These are phyloP conservation scores for Bipolaris zeicola DNA, from an alignment of 2,329 filamentous ascomycete species.

Conservation along the genomic window DNA sequence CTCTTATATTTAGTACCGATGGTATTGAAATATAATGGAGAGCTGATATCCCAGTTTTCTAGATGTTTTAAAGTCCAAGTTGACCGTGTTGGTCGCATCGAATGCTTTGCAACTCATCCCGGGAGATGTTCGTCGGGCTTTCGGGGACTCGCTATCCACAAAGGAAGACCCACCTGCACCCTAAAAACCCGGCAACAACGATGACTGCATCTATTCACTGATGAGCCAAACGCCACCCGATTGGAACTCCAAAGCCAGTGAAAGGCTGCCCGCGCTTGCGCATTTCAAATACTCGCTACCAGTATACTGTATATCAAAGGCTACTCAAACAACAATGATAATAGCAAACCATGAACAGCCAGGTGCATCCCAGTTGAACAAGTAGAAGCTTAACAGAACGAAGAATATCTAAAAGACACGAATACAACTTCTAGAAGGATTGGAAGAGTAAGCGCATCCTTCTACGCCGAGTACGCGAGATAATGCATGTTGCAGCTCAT, in stretches of 20 bases:
- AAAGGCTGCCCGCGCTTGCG: background rate
- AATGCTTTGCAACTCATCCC: conserved; percentile 7
- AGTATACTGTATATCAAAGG: background rate
- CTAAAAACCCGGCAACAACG: conserved; percentile 3
- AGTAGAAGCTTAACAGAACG: background rate
- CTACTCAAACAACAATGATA: background rate
- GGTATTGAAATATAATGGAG: background rate
- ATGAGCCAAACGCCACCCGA: background rate
- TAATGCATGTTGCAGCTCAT: background rate
- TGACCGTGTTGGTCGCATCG: background rate
- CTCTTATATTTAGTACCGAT: background rate
- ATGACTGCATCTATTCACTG: background rate
- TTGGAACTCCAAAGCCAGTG: background rate
- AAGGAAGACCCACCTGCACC: conserved; percentile 12
- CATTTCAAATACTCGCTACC: background rate
- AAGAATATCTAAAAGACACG: background rate
- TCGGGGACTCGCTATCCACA: conserved; percentile 18
- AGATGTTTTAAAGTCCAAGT: background rate
- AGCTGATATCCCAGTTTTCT: background rate
- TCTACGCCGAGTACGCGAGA: background rate
- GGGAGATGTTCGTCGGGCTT: conserved; percentile 25
- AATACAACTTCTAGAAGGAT: background rate
- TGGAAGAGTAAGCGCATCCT: background rate
- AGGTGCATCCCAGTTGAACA: no score
- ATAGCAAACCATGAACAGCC: background rate